A percentile compares a stretch with the other conserved stretches of the same genome.
These are phyloP conservation scores for Thalassiosira profunda DNA, from an alignment of 108 stramenopile species.

Conservation along the genomic window DNA sequence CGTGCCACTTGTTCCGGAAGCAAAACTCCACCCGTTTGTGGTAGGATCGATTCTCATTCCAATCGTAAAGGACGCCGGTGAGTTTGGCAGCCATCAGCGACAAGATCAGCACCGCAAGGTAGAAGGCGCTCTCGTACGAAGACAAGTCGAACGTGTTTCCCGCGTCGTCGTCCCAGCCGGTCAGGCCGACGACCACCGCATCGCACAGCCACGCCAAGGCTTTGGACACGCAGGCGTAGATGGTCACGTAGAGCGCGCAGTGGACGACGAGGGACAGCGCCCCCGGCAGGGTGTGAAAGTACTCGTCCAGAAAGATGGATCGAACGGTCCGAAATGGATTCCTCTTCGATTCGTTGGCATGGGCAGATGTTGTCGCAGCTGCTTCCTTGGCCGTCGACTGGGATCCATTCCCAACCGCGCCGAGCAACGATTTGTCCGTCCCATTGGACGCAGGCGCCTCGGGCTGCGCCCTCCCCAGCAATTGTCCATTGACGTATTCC, in stretches of 20 bases:
- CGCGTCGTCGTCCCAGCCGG: not conserved
- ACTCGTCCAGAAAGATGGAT: not conserved
- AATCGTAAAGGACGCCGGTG: not conserved
- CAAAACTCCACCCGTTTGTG: not conserved
- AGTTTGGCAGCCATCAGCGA: not conserved
- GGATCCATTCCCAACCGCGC: too few species aligned
- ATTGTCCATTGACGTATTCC: not conserved
- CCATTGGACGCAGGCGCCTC: too few species aligned
- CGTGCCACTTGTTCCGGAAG: not conserved
- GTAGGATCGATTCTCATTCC: slow-evolving; percentile 2
- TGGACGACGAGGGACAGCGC: slow-evolving; percentile 6
- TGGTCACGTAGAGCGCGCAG: not conserved
- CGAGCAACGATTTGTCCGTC: too few species aligned
- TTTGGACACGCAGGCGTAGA: not conserved
- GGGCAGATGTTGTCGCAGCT: too few species aligned
- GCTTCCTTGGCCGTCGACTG: too few species aligned
- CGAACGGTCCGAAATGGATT: not conserved
- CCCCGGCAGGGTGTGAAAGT: not conserved
- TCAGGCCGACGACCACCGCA: not conserved
- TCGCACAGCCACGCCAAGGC: slow-evolving; percentile 1
- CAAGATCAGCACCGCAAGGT: not conserved
- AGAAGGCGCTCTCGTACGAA: not conserved
- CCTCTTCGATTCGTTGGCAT: too few species aligned
- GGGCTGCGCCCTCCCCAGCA: too few species aligned
- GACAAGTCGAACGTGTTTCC: not conserved